Base-by-base conservation (phyloP, 441 rosid genomes). In the Erodium texanum region DNA sequence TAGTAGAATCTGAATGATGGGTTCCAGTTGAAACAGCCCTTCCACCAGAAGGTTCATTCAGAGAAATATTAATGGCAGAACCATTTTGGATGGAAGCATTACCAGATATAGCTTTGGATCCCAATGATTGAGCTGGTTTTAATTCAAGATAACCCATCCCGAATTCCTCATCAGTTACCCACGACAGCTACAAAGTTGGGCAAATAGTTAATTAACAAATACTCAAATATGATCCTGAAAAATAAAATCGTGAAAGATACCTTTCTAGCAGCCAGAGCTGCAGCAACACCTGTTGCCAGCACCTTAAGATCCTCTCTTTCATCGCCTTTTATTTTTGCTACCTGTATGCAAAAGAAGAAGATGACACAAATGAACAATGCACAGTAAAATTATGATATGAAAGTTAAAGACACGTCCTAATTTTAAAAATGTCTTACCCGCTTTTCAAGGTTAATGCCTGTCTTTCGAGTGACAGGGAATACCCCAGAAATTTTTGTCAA, bases 231-330 rank as follows among this genome's bases (percentile, higher is more conserved):
- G 23, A 32, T 1, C 65, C 18, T 52, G 29, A 32, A 52, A 52
- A 20, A 34, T 58, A 41, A 38, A 65, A 34, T 48, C 61, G 69
- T 32, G 68, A 61, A 63, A 73, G 81, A 71, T 72, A 93, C 99
- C 96, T 93, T 96, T 82, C 99, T 88, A 77, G 96, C 83, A 75
- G 99, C 92, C 77, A 96, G 81, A 68, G 99, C 99, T 67, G 99
- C 97, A 43, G 98, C 97, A 69, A 96, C 99, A 75, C 99, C 90
- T 48, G 97, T 96, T 62, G 98, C 99, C 89, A 96, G 81, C 70
- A 93, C 99, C 82, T 96, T 96, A 68, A 96, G 99, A 84, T 96
- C 99, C 81, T 96, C 99, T 77, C 98, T 85, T 76, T 96, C 99
- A 71, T 96, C 98, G 73, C 82, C 84, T 82, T 89, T 96, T 50